Percentiles rank a stretch among this genome's conserved stretches.
These are phyloP conservation scores for Hibiscus mutabilis DNA, from an alignment of 345 rosid species.

Conservation along the genomic window DNA sequence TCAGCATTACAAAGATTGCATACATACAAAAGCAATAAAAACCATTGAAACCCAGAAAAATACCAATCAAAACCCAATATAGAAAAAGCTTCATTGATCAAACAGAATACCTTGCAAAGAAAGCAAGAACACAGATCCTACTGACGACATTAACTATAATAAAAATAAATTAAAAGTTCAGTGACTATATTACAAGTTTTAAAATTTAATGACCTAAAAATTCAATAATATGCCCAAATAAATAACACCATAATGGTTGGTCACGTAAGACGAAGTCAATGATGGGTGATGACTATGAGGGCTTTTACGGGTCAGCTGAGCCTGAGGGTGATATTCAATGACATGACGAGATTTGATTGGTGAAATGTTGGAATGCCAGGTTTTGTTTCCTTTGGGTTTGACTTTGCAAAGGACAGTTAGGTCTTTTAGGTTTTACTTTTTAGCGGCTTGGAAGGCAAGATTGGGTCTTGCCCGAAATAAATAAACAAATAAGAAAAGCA, in stretches of 20 bases:
- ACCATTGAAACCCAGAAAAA: conserved; percentile 4
- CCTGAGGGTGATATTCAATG: too few species aligned
- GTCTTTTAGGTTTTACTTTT: not conserved
- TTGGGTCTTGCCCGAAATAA: not conserved
- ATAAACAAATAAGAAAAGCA: not conserved
- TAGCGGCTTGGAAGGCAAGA: not conserved
- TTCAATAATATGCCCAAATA: too few species aligned
- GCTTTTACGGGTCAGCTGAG: not conserved
- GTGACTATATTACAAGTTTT: too few species aligned
- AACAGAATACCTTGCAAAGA: not conserved
- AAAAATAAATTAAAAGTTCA: too few species aligned
- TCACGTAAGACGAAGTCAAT: not conserved
- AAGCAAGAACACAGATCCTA: not conserved
- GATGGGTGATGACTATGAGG: not conserved
- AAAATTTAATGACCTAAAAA: too few species aligned
- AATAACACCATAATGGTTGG: too few species aligned
- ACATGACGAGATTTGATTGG: not conserved
- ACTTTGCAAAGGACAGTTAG: not conserved
- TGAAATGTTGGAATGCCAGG: not conserved
- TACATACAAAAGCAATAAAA: conserved; percentile 7
- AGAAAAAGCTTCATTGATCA: not conserved
- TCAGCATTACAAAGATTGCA: conserved; percentile 2
- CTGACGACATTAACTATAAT: too few species aligned
- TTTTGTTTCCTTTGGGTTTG: not conserved
- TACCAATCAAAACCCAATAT: not conserved